Conservation (phyloP, 2,329 filamentous ascomycete genomes). For the Sordariomycetes sp. region DNA sequence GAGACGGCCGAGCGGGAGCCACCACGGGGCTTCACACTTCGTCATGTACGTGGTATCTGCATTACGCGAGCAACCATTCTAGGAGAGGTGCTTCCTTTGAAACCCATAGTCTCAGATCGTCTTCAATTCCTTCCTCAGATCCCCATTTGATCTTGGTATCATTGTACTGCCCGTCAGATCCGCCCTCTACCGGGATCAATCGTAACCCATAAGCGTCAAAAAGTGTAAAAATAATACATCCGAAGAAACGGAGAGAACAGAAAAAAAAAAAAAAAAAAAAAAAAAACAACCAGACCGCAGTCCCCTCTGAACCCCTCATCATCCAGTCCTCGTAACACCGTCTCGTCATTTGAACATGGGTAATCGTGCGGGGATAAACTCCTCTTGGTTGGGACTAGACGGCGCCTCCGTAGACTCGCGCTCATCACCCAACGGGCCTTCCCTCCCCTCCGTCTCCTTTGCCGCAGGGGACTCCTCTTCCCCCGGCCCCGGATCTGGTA, state of each 20-base stretch:
- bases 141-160: neutral
- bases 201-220: neutral
- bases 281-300: neutral
- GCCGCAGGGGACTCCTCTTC: neutral
- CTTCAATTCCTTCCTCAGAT: neutral
- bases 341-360: slow-evolving; percentile 34
- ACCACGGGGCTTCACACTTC: too few species aligned
- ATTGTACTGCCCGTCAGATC: neutral
- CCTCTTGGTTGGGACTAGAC: slow-evolving; percentile 2
- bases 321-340: neutral
- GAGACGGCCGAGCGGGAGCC: too few species aligned
- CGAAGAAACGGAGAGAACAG: neutral
- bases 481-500: neutral
- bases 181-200: neutral
- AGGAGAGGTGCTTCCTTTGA: neutral
- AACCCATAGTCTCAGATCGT: neutral
- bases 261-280: too few species aligned
- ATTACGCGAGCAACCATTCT: neutral
- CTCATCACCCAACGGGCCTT: neutral
- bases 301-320: neutral
- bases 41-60: too few species aligned
- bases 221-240: neutral
- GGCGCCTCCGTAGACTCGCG: neutral
- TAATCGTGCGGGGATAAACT: slow-evolving; percentile 45
- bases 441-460: neutral